These are phyloP conservation scores for Epichloe gansuensis DNA, from an alignment of 2,329 filamentous ascomycete genomes.

Conservation along the genomic window DNA sequence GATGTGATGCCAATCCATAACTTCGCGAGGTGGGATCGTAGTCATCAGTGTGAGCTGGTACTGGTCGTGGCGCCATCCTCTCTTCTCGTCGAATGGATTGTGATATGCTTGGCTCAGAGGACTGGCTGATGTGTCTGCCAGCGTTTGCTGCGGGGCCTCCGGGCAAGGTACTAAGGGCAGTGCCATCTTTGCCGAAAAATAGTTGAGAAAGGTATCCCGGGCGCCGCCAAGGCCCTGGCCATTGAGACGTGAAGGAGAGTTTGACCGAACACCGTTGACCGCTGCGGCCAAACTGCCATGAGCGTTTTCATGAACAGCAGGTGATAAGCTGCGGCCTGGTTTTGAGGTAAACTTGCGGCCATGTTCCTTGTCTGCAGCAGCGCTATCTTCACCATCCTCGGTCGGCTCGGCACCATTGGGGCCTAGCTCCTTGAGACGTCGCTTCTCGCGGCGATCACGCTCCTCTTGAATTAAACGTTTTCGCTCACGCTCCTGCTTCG, in stretches of 20 bases:
- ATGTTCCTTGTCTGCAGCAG: constrained; percentile 37
- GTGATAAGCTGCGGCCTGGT: constrained; percentile 67
- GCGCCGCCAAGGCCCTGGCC: constrained; percentile 49
- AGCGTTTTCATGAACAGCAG: constrained; percentile 60
- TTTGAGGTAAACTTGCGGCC: constrained; percentile 22
- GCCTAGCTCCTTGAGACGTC: constrained; percentile 71
- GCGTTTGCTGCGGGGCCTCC: constrained; percentile 16
- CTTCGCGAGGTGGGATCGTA: constrained; percentile 29
- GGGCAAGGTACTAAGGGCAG: constrained; percentile 27
- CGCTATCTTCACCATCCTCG: constrained; percentile 48
- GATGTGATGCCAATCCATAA: constrained; percentile 35
- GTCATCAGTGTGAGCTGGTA: constrained; percentile 29
- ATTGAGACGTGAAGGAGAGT: constrained; percentile 42
- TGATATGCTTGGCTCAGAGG: constrained; percentile 67
- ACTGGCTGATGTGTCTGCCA: constrained; percentile 62
- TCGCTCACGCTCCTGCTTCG: constrained; percentile 88
- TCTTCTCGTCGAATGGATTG: constrained; percentile 71
- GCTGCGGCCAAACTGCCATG: constrained; percentile 47
- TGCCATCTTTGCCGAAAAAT: constrained; percentile 97
- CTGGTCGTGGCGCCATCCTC: constrained; percentile 39
- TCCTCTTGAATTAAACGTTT: constrained; percentile 71
- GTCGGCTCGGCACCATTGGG: constrained; percentile 65
- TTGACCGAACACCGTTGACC: constrained; percentile 45
- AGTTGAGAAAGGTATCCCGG: constrained; percentile 89
- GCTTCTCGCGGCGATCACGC: constrained; percentile 70